Base-by-base conservation (phyloP, 2,329 filamentous ascomycete genomes). In the Thelonectria olida region DNA sequence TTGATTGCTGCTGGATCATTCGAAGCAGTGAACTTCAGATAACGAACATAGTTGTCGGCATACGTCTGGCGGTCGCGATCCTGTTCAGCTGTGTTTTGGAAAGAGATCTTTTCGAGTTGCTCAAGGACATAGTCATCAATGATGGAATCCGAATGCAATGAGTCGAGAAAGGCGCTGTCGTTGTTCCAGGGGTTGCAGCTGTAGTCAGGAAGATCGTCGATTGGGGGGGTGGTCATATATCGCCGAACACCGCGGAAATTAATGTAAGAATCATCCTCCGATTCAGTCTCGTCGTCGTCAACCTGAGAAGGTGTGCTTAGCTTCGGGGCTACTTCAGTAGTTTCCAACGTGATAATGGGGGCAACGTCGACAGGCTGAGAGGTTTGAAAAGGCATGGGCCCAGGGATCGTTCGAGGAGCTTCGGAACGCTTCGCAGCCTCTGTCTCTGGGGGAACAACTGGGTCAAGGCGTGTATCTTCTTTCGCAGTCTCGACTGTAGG, bases 11-110 rank as follows among this genome's bases (percentile, higher is more conserved):
- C 78, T 2, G 84, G 83, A 47, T 88, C 85, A 59, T 81, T 80
- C 2, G 86, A 88, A 61, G 81, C 74, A 7, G 85, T 88, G 60
- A 86, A 88, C 8, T 82, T 76, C 4, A 88, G 77, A 62, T 88
- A 88, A 1, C 72, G 70, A 36, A 80, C 74, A 62, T 88, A 88
- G 8, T 81, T 83, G 1, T 74, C 74, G 0, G 76, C 73, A 62
- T 88, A 88, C 2, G 73, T 64, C 38, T 78, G 72, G 49, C 77
- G 80, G 34, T 74, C 70, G 7, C 74, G 71, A 1, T 75, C 72
- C 62, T 86, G 81, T 31, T 80, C 76, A 0, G 70, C 67, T 2
- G 69, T 61, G 25, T 78, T 76, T 12, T 76, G 71, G 3, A 76
- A 66, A 19, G 78, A 73, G 17, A 84, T 74, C 4, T 81, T 78